Conservation (phyloP, 352 stramenopile genomes). For the Pythium pyrilobum region DNA sequence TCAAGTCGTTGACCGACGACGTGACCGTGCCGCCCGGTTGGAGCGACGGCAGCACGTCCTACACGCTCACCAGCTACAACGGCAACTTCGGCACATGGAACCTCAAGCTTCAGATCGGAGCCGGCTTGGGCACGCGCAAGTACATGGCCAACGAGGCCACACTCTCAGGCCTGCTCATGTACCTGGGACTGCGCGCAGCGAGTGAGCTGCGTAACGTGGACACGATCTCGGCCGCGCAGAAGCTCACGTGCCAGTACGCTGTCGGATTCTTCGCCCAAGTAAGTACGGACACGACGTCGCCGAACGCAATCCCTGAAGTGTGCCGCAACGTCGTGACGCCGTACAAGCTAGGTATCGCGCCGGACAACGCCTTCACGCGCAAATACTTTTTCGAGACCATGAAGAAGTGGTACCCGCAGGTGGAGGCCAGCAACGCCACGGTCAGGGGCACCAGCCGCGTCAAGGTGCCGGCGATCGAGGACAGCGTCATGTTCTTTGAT, state of each 20-base stretch:
- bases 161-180: neutral
- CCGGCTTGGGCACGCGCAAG: neutral
- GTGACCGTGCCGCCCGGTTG: slow-evolving; percentile 36
- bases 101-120: neutral
- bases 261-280: slow-evolving; percentile 31
- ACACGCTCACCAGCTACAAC: slow-evolving; percentile 15
- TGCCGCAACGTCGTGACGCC: slow-evolving; percentile 42
- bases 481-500: slow-evolving; percentile 40
- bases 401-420: slow-evolving; percentile 30
- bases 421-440: slow-evolving; percentile 23
- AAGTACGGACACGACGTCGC: slow-evolving; percentile 28
- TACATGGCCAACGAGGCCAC: neutral
- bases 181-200: neutral
- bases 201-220: neutral
- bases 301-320: slow-evolving; percentile 24
- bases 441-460: slow-evolving; percentile 10
- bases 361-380: slow-evolving; percentile 47
- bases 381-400: slow-evolving; percentile 50
- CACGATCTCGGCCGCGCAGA: neutral
- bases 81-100: neutral
- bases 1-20: slow-evolving; percentile 36
- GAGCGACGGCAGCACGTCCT: slow-evolving; percentile 18
- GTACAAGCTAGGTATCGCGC: slow-evolving; percentile 51
- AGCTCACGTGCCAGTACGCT: neutral
- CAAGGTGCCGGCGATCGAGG: slow-evolving; percentile 30